These are phyloP conservation scores for Boletus coffeatus DNA, from an alignment of 1,284 basidiomycete genomes.

Conservation along the genomic window DNA sequence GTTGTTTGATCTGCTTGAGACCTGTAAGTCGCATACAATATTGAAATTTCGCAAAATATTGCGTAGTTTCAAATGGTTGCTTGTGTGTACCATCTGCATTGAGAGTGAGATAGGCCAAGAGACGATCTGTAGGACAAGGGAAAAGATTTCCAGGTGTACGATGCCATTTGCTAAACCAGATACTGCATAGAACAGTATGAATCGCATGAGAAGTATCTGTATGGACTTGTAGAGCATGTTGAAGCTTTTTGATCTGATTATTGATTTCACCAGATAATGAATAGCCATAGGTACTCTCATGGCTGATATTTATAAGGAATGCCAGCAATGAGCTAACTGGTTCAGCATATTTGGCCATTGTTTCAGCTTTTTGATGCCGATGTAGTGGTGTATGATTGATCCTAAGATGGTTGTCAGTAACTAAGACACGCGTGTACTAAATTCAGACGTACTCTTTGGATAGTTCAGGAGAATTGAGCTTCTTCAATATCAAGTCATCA, in stretches of 20 bases:
- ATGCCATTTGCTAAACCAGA: not conserved
- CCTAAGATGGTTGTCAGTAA: not conserved
- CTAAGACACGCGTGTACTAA: not conserved
- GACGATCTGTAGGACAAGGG: constrained; percentile 1
- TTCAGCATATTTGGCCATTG: not conserved
- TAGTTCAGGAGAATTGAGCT: not conserved
- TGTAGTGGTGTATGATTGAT: not conserved
- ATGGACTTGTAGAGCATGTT: not conserved
- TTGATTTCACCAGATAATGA: not conserved
- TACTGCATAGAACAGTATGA: not conserved
- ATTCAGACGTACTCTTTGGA: not conserved
- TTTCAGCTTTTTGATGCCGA: not conserved
- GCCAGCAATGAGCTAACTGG: not conserved
- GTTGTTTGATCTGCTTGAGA: not conserved
- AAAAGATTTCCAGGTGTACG: not conserved
- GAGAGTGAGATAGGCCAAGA: not conserved
- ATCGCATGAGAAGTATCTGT: not conserved
- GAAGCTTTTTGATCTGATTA: not conserved
- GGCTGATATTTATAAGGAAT: not conserved
- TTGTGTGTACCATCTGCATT: not conserved
- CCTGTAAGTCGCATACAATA: not conserved
- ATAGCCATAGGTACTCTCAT: not conserved
- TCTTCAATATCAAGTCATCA: not conserved
- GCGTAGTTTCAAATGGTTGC: not conserved
- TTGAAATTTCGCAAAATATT: not conserved